Evolutionary conservation across 2,329 filamentous ascomycete genomes (phyloP).

Genomic region (Ceratocystis variospora): DNA sequence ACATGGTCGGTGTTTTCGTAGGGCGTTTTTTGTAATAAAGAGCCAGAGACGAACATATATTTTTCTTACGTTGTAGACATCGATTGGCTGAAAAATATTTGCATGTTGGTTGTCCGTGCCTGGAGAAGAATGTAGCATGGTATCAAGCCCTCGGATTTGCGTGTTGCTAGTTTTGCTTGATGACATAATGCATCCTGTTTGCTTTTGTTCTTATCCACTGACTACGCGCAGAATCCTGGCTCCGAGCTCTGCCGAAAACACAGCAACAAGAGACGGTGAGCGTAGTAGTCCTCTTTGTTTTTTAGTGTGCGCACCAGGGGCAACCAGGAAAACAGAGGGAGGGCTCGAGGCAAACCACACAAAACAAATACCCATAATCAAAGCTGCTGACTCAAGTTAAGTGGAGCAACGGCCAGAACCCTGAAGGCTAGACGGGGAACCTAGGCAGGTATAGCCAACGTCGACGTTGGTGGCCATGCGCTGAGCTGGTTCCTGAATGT

Average conservation of each 20-base stretch:
- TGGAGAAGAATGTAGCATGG: not conserved
- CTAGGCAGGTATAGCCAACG: not conserved
- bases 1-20: no score
- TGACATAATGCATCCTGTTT: not conserved
- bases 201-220: not conserved
- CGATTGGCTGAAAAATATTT: not conserved
- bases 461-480: not conserved
- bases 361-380: not conserved
- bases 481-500: not conserved
- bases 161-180: not conserved
- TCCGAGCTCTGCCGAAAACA: slow-evolving; percentile 8
- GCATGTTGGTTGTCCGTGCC: not conserved
- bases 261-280: not conserved
- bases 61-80: not conserved
- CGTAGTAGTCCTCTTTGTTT: not conserved
- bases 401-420: not conserved
- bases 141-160: not conserved
- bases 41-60: not conserved
- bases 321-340: not conserved
- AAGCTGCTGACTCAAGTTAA: not conserved
- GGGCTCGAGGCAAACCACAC: not conserved
- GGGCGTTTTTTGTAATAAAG: no score
- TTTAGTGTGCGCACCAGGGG: not conserved
- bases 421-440: not conserved
- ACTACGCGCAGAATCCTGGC: not conserved